Base-by-base conservation (phyloP, 2,329 filamentous ascomycete species). In the Neofusicoccum kwambonambiense region DNA sequence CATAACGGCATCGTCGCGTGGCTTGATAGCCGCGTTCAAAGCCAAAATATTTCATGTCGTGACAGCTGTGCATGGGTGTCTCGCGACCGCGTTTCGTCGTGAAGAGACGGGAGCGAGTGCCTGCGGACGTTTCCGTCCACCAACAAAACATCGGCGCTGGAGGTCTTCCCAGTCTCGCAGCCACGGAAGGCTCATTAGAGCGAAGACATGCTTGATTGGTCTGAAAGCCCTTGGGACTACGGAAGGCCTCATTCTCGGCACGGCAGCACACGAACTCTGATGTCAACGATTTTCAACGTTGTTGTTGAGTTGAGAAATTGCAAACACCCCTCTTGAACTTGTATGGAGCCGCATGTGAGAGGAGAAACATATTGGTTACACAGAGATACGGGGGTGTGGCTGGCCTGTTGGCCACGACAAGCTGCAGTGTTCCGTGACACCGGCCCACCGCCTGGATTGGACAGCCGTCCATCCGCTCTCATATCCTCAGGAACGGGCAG, bases 1-100 rank as follows among this genome's bases (percentile, higher is more conserved):
- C 56, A 60, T 60, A 47, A 31, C 31, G 56, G 56, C 41, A 9
- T n/a, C 37, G 47, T 34, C 52, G 39, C 52, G 52, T 57, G 52
- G 52, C 19, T 37, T 47, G 42, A 35, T 27, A 34, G n/a, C 3
- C 27, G n/a, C 15, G 22, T 34, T 12, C 4, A 19, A 19, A 34
- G 39, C 54, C n/a, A 17, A 41, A 11, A 13, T 35, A 9, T 19
- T 44, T 11, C 44, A 22, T 42, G 19, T 17, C 37, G 19, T 37
- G 3, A 19, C 31, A 37, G 27, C 17, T 12, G 27, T 17, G 35
- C 56, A 31, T 60, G 41, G 17, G 56, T 60, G 27, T 57, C 54
- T 60, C 31, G 31, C n/a, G 7, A 2, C 12, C 5, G 7, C 15
- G 17, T 22, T 60, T 47, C 56, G 27, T 60, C 56, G 13, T 37